Evolutionary conservation across 139 green algal genomes (phyloP).

Genomic region (Chloropicon primus): DNA sequence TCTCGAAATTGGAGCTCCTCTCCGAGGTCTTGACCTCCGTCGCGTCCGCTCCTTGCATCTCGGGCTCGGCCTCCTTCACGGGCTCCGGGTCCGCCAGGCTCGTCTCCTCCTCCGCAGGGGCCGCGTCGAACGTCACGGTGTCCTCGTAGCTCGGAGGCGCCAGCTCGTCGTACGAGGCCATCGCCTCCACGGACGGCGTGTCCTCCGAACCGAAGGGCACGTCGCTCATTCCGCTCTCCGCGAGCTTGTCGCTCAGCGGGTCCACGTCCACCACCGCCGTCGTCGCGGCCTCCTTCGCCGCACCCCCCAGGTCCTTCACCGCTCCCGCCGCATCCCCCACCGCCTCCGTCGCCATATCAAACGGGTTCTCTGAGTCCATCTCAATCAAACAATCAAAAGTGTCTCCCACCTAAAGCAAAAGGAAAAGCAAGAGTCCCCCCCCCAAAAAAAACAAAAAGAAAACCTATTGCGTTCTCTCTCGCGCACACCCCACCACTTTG

Average conservation of each 20-base stretch:
- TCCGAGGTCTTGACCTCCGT: not conserved
- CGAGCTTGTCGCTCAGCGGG: not conserved
- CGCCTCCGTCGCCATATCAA: too few relatives aligned
- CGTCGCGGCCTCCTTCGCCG: not conserved
- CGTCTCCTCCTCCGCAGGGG: not conserved
- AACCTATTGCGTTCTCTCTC: too few relatives aligned
- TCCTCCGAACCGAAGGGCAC: not conserved
- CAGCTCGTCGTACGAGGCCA: not conserved
- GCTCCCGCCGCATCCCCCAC: too few relatives aligned
- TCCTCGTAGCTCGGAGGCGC: conserved; percentile 33
- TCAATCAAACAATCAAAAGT: too few relatives aligned
- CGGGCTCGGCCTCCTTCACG: not conserved
- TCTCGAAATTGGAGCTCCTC: conserved; percentile 17
- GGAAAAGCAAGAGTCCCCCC: too few relatives aligned
- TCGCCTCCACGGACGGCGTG: not conserved
- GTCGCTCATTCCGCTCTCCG: not conserved
- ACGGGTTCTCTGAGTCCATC: too few relatives aligned
- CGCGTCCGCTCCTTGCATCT: not conserved
- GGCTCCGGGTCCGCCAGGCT: not conserved
- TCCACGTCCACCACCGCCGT: not conserved
- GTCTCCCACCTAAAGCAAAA: too few relatives aligned
- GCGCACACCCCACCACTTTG: too few relatives aligned
- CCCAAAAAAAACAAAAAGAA: too few relatives aligned
- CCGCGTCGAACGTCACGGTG: conserved; percentile 18
- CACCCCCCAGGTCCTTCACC: too few relatives aligned